These are phyloP conservation scores for Puccinia horiana DNA, from an alignment of 1,284 basidiomycete genomes.

Conservation along the genomic window DNA sequence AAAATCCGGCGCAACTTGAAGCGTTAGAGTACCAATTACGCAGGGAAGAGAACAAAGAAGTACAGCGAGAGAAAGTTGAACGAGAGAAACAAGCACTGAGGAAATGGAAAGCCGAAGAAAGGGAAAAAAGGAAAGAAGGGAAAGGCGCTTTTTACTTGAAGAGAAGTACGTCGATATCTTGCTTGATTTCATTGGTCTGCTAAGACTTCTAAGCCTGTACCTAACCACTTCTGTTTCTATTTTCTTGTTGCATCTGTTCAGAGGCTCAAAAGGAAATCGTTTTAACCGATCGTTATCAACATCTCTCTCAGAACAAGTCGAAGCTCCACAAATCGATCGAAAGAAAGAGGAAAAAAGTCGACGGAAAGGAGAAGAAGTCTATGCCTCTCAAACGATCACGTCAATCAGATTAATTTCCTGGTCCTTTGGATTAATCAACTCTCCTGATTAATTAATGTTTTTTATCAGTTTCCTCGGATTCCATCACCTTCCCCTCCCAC, in stretches of 20 bases:
- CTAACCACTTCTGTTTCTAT: not conserved
- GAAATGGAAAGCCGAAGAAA: slow-evolving; percentile 34
- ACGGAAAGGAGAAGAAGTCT: slow-evolving; percentile 44
- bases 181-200: no score
- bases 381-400: slow-evolving; percentile 33
- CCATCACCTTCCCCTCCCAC: no score
- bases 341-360: slow-evolving; percentile 36
- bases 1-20: not conserved
- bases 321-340: slow-evolving; percentile 41
- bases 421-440: not conserved
- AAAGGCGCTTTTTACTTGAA: slow-evolving; percentile 41
- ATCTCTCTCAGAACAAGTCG: slow-evolving; percentile 38
- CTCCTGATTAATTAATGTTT: not conserved
- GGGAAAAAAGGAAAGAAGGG: slow-evolving; percentile 36
- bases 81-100: slow-evolving; percentile 29
- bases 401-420: not conserved
- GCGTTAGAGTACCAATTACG: not conserved
- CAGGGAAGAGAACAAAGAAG: slow-evolving; percentile 12
- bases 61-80: slow-evolving; percentile 26
- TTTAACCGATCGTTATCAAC: slow-evolving; percentile 36
- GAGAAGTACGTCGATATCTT: slow-evolving; percentile 5
- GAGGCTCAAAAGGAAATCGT: slow-evolving; percentile 46
- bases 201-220: not conserved
- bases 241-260: not conserved
- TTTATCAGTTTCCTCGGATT: not conserved